phyloP scores from a whole-genome alignment of 2,329 filamentous ascomycete genomes.

The Colletotrichum eleusines region DNA sequence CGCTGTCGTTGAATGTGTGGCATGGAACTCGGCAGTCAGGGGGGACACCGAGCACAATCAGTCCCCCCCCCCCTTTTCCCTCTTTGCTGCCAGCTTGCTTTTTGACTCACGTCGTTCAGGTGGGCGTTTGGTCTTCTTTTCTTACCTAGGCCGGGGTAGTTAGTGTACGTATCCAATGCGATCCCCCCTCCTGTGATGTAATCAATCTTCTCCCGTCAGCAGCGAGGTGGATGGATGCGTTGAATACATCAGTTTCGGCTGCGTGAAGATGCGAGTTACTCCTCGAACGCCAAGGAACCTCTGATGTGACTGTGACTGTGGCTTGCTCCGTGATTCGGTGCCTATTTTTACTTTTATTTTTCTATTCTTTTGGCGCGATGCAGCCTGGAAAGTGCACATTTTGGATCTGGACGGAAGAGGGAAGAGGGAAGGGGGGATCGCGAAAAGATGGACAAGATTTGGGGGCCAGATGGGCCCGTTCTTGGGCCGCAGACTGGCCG shows the following conservation, averaged over 20 bases:
- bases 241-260: background rate
- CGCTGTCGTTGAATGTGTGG: conserved; percentile 3
- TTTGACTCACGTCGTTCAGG: background rate
- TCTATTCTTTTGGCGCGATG: conserved; percentile 1
- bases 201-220: background rate
- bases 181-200: too few species aligned
- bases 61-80: background rate
- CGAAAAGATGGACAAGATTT: conserved; percentile 19
- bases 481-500: background rate
- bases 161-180: too few species aligned
- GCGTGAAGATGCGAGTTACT: conserved; percentile 25
- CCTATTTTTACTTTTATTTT: too few species aligned
- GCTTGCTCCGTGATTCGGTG: conserved; percentile 18
- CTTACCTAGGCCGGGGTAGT: too few species aligned
- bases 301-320: conserved; percentile 23
- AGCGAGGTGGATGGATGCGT: background rate
- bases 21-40: conserved; percentile 21
- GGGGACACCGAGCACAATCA: conserved; percentile 2
- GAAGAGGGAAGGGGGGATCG: background rate
- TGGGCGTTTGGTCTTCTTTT: background rate
- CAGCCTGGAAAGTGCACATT: conserved; percentile 1
- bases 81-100: background rate
- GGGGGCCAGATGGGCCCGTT: conserved; percentile 21
- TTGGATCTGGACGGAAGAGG: conserved; percentile 5
- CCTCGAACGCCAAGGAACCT: conserved; percentile 9